Evolutionary conservation across 176 grass and related monocot genomes (phyloP).

Genomic region (Aechmea fasciata): DNA sequence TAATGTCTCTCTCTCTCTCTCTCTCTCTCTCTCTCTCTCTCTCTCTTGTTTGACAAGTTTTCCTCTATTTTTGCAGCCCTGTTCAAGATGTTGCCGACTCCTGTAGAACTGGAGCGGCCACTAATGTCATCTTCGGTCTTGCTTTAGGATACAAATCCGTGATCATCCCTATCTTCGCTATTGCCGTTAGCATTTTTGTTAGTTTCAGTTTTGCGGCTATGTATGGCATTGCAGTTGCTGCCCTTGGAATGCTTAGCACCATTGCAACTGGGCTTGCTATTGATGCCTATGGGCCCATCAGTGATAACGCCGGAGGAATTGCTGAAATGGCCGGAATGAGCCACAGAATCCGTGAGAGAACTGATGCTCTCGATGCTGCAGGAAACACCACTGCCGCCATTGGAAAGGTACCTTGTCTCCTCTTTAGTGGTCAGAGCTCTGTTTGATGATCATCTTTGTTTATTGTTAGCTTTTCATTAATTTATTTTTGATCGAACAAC

Average conservation of each 20-base stretch:
- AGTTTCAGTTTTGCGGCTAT: conserved; percentile 62
- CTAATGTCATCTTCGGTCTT: conserved; percentile 55
- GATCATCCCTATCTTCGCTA: conserved; percentile 56
- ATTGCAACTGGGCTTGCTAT: conserved; percentile 53
- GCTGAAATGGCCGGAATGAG: conserved; percentile 68
- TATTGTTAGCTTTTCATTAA: too few species aligned
- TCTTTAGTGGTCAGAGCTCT: too few species aligned
- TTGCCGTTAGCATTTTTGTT: conserved; percentile 41
- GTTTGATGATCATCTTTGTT: too few species aligned
- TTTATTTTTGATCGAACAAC: too few species aligned
- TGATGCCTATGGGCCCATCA: conserved; percentile 57
- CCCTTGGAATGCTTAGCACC: conserved; percentile 63
- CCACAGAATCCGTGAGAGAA: conserved; percentile 43
- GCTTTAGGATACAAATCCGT: conserved; percentile 61
- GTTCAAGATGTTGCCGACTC: conserved; percentile 54
- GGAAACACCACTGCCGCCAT: not conserved
- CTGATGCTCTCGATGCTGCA: conserved; percentile 19
- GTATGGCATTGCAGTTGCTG: conserved; percentile 61
- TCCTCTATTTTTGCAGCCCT: conserved; percentile 23
- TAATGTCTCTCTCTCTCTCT: not conserved
- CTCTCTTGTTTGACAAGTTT: not conserved
- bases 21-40: too few species aligned
- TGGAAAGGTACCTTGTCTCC: not conserved
- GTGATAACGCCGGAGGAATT: conserved; percentile 56
- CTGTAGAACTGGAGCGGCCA: conserved; percentile 57